Evolutionary conservation across 2,329 filamentous ascomycete species (phyloP).

Genomic region (Gaeumannomyces sp.): DNA sequence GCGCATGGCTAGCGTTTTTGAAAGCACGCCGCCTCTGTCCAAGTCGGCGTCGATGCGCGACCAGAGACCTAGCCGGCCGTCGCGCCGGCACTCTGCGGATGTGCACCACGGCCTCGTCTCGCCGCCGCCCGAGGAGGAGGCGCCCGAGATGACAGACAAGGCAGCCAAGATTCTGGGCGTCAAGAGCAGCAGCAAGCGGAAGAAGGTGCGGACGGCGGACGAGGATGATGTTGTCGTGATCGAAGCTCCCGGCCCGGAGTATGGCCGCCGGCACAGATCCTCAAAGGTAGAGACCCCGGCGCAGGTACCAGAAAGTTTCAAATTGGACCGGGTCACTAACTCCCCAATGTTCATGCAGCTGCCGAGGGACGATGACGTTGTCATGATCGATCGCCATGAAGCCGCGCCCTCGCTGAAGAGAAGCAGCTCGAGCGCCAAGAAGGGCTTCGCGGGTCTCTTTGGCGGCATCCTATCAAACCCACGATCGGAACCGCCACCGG

Average conservation of each 20-base stretch:
- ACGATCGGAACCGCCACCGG: constrained; percentile 23
- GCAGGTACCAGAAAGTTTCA: neutral
- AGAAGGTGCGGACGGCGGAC: constrained; percentile 34
- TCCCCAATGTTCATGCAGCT: neutral
- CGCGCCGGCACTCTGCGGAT: constrained; percentile 64
- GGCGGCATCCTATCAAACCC: constrained; percentile 45
- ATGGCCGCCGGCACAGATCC: constrained; percentile 36
- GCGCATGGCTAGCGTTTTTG: constrained; percentile 60
- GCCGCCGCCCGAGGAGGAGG: constrained; percentile 65
- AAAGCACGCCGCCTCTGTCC: constrained; percentile 59
- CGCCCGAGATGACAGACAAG: constrained; percentile 61
- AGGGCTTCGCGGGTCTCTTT: constrained; percentile 55
- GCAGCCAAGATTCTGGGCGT: constrained; percentile 71
- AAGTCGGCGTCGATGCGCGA: constrained; percentile 65
- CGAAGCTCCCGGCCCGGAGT: constrained; percentile 32
- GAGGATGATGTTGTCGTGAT: constrained; percentile 46
- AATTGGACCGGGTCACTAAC: neutral
- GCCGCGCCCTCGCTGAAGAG: constrained; percentile 47
- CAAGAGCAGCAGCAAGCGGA: constrained; percentile 35
- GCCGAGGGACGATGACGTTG: constrained; percentile 49
- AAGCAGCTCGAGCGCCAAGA: constrained; percentile 56
- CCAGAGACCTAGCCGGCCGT: constrained; percentile 51
- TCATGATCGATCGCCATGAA: constrained; percentile 48
- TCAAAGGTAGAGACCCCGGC: constrained; percentile 30
- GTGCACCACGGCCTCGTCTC: constrained; percentile 59